Evolutionary conservation across 768 basidiomycete species (phyloP), one percentile per base, ranked within the genome.

Genomic region (Neoboletus subvelutipes): DNA sequence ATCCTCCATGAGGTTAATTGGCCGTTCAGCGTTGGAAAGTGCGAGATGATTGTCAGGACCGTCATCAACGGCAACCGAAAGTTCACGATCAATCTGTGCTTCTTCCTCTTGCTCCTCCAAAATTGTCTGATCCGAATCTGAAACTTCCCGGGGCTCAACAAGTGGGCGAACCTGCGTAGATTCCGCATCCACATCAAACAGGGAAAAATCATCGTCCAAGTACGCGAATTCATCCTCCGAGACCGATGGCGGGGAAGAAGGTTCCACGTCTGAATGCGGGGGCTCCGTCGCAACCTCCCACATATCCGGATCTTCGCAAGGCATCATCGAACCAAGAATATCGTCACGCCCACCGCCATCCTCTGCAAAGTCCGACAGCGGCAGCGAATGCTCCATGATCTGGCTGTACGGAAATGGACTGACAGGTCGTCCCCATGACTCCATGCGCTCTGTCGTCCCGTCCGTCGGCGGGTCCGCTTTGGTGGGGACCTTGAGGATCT

Each of bases 391-490:
- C 43, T 72, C 72, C 64, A 72, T 58, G 20, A 70, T 70, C 42
- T 64, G 67, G 49, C 63, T 64, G 49, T 66, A 75, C 31, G 85
- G 88, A 67, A 81, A 87, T 0, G 88, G 88, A 52, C 87, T 90
- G 42, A 84, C 78, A 1, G 88, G 88, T 12, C 84, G 76, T 2
- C 88, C 87, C 87, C 88, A 88, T 20, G 75, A 70, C 28, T 83
- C 80, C 70, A 77, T 79, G 37, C 81, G 75, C 7, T 64, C 72
- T 33, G 73, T 15, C 18, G 47, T 24, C 47, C 4, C 22, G 33
- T 13, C 70, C 20, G 83, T 83, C 4, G 86, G 84, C 1, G 87
- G 86, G 59, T 86, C 88, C 18, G 70, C 71, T 73, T 88, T 89
- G 20, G 83, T 87, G 20, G 78, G 83, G 5, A 88, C 79, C 9